Conservation (phyloP, 2,329 filamentous ascomycete genomes). For the Colletotrichum musae region DNA sequence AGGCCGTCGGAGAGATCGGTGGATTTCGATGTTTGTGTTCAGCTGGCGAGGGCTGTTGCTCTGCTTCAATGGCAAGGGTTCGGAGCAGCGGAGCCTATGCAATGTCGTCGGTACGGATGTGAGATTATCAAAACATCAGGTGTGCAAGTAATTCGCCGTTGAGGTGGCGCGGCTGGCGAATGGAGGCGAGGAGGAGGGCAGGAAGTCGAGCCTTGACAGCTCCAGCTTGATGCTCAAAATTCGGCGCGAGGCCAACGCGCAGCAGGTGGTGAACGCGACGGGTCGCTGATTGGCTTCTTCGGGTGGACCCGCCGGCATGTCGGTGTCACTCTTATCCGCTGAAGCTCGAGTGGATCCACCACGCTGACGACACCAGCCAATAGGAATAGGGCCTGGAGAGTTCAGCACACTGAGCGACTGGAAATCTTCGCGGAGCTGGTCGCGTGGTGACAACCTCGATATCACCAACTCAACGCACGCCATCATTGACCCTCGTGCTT, state of each 20-base stretch:
- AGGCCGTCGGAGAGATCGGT: not conserved
- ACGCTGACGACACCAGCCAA: not conserved
- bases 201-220: slow-evolving; percentile 9
- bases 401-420: not conserved
- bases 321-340: slow-evolving; percentile 37
- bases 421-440: slow-evolving; percentile 16
- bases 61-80: not conserved
- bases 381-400: not conserved
- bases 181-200: not conserved
- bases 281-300: slow-evolving; percentile 26
- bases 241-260: slow-evolving; percentile 40
- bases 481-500: not conserved
- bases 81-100: not conserved
- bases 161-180: not conserved
- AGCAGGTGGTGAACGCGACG: slow-evolving; percentile 37
- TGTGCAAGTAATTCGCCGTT: not conserved
- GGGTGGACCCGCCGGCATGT: not conserved
- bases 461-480: not conserved
- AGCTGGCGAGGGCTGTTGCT: not conserved
- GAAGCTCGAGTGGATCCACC: slow-evolving; percentile 8
- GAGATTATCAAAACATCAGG: not conserved
- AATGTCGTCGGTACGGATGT: not conserved
- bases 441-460: slow-evolving; percentile 5
- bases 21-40: not conserved
- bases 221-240: slow-evolving; percentile 36